A percentile compares a stretch with the other conserved stretches of the same genome.
Conservation (phyloP, 148 eudicot genomes). For the Camellia granthamiana region DNA sequence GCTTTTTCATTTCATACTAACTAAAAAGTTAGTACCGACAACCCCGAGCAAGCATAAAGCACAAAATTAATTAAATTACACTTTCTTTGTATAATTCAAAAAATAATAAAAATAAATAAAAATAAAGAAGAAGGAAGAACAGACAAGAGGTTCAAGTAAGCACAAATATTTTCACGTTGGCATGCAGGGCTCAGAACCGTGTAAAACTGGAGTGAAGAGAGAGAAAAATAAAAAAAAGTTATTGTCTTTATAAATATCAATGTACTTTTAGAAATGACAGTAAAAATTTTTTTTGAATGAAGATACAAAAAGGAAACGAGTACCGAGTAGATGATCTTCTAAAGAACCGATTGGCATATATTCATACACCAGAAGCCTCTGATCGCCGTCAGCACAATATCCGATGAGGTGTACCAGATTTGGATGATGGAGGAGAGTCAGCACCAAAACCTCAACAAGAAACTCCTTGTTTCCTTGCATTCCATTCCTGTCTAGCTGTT, state of each 20-base stretch:
- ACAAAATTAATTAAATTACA: background rate
- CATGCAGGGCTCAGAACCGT: background rate
- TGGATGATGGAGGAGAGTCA: conserved; percentile 59
- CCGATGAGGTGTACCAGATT: conserved; percentile 69
- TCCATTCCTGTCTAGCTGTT: conserved; percentile 76
- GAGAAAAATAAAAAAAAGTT: background rate
- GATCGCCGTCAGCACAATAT: conserved; percentile 93
- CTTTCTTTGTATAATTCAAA: background rate
- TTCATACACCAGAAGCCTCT: conserved; percentile 84
- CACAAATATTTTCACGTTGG: background rate
- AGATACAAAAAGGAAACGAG: background rate
- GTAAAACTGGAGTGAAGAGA: background rate
- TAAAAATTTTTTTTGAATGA: too few species aligned
- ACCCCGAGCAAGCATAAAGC: too few species aligned
- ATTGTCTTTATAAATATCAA: background rate
- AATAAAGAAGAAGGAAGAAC: background rate
- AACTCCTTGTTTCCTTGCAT: conserved; percentile 79
- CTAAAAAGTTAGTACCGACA: too few species aligned
- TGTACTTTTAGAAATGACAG: too few species aligned
- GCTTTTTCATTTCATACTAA: too few species aligned
- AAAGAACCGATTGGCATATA: conserved; percentile 70
- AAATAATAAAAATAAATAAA: background rate
- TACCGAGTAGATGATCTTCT: conserved; percentile 68
- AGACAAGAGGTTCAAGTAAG: background rate
- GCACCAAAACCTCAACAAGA: conserved; percentile 49